Base-by-base conservation (phyloP, 2,329 filamentous ascomycete genomes). In the Xylariales sp. region DNA sequence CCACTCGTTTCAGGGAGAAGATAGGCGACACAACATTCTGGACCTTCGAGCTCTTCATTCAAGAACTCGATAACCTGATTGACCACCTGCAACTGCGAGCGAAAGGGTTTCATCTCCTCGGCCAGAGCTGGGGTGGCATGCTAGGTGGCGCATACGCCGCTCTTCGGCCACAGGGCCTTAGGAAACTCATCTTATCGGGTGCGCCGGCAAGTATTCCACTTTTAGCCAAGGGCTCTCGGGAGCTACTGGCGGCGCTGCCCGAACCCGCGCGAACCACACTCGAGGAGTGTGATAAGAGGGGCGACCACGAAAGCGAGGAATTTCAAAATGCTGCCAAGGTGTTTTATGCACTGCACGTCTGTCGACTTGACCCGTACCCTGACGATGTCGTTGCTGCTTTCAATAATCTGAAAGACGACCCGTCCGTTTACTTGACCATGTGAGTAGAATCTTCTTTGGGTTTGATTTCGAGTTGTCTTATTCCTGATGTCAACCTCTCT, bases 171-270 rank as follows among this genome's bases (percentile, higher is more conserved):
- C 3, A 14, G 7, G 63, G 62, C 1, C 54, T 69, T 1, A 49
- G 30, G 49, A 66, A 60, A 32, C 14, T 69, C 6, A 32, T 69
- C 16, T 16, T 69, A 3, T 41, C 36, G 4, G 59, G 54, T 1
- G n/a, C 56, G 8, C 62, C 63, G 9, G 66, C 53, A 0, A 66
- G 63, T 28, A 58, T 69, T 8, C 66, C 66, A 1, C 53, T 66
- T 8, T 6, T 55, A 7, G 32, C 16, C 0, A 45, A 66, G 34
- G 58, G 62, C 3, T 14, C 54, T 1, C 53, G 45, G 3, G 34
- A 61, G 1, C 41, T 67, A 4, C 36, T 49, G 46, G 46, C 46
- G 4, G 46, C 18, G 4, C 8, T 49, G 9, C 46, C 46, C 7
- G 46, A 49, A 12, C 23, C 5, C 18, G 46, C 46, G 8, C 18